Evolutionary conservation across 2,329 filamentous ascomycete species (phyloP), one percentile per base, ranked within the genome.

Genomic region (Penicillium sp.): DNA sequence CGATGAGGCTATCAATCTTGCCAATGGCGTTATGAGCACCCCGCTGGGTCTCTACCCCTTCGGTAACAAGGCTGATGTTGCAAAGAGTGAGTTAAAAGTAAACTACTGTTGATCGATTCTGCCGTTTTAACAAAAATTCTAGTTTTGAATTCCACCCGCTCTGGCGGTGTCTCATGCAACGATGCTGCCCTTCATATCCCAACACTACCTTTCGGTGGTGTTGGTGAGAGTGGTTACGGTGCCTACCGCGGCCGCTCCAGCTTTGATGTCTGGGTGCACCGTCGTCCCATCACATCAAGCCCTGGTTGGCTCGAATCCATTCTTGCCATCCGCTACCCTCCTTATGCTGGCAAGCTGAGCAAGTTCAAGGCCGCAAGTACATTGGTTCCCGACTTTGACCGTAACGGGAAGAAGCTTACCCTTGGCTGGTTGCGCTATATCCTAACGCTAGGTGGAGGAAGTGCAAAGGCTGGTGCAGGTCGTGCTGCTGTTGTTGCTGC

Each of bases 21-120:
- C 91, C 58, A 93, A 95, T 72, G 78, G 83, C 51, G 84, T 97
- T 45, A 87, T 96, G 73, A 83, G 87, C 48, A 97, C 92, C 0
- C 92, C 94, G 0, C 80, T 99, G 36, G 87, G 88, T 9, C 79
- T 97, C 40, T 96, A 91, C 71, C 84, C 90, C 5, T 97, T 97
- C 74, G 93, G 92, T 51, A 88, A 81, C 59, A 90, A 91, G 66
- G 79, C 79, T 3, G 93, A 97, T 70, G 90, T 88, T 42, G 81
- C 89, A 26, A 88, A 88, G 70, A 80, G 89, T 90, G 78, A 65
- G 80, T 68, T 31, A 7, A n/a, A 45, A 6, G 10, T 14, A 11
- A 19, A 2, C 16, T 33, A 5, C 7, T n/a, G 10, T 21, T 19
- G 13, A 50, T 31, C 10, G 48, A 34, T 42, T 16, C n/a, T n/a